Base-by-base conservation (phyloP, 495 filamentous ascomycete species). In the Trichoderma parareesei region DNA sequence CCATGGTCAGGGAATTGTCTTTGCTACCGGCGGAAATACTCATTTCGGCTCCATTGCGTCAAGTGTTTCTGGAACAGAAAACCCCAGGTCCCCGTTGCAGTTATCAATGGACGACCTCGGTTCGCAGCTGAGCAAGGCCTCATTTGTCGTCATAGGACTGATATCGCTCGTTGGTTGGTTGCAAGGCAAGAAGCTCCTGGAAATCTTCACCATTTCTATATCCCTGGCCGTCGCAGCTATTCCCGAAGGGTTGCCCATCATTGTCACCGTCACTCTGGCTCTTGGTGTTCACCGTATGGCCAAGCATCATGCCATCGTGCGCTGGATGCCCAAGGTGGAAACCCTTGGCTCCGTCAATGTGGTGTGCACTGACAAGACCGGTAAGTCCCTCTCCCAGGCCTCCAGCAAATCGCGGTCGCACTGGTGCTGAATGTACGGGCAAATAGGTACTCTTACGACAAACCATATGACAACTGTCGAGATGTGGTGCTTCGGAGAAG, bases 401-500 rank as follows among this genome's bases (percentile, higher is more conserved):
- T 7, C 9, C 60, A 18, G 20, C 13, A 38, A 57, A 4, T 37
- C 53, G 3, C 8, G 27, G 55, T 60, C 60, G 7, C 57, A 57
- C 1, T 16, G 20, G 4, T 35, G 13, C 64, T 61, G 27, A 65
- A 64, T 60, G 40, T 48, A 20, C 64, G 65, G 67, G 60, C 61
- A 27, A 20, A 40, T 61, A 85, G 90, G 93, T 33, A 98, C 94
- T 27, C 74, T 99, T 62, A 99, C 94, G 0, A 90, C 90, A 75
- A 99, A 98, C 71, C 95, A 98, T 71, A 97, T 98, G 93, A 95
- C 95, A 3, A 93, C 95, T 2, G 94, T 92, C 18, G 95, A 96
- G 70, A 86, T 98, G 78, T 99, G 94, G 94, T 88, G 91, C 70
- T 92, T 94, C 69, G 90, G 91, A 65, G 83, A 85, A 33, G 73